A percentile compares a stretch with the other conserved stretches of the same genome.
These are phyloP conservation scores for Ophiostoma triangulosporum DNA, from an alignment of 2,329 filamentous ascomycete genomes.

Conservation along the genomic window DNA sequence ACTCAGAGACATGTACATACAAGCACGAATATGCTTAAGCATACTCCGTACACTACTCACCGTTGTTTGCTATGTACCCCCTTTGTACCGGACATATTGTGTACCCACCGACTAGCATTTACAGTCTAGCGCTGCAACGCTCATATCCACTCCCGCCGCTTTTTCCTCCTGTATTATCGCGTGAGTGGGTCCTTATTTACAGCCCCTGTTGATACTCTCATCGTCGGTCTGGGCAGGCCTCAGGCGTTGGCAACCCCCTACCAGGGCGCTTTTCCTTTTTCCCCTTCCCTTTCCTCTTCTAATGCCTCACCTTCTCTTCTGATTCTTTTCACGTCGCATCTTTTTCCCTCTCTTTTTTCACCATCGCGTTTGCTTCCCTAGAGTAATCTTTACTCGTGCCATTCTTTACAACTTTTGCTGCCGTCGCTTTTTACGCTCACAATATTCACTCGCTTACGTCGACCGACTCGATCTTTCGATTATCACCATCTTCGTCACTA, in stretches of 20 bases:
- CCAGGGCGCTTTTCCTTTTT: background rate
- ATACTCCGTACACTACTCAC: background rate
- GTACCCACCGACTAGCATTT: background rate
- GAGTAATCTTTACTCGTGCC: conserved; percentile 1
- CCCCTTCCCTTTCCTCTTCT: background rate
- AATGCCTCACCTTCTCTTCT: background rate
- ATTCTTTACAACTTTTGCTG: background rate
- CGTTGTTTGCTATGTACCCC: background rate
- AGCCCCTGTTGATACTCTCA: conserved; percentile 1
- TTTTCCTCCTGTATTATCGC: conserved; percentile 4
- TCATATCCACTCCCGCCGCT: background rate
- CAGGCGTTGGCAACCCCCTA: background rate
- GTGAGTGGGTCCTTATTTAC: conserved; percentile 8
- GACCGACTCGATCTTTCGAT: background rate
- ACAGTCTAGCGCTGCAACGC: background rate
- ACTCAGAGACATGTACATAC: background rate
- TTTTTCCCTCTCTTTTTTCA: background rate
- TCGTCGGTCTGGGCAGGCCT: background rate
- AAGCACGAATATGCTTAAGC: background rate
- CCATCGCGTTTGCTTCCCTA: background rate
- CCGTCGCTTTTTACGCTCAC: background rate
- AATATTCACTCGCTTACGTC: background rate
- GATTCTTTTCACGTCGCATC: background rate
- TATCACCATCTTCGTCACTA: background rate
- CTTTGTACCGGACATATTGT: background rate